Evolutionary conservation across 257 asterid genomes (phyloP).

Genomic region (Scutellaria barbata): DNA sequence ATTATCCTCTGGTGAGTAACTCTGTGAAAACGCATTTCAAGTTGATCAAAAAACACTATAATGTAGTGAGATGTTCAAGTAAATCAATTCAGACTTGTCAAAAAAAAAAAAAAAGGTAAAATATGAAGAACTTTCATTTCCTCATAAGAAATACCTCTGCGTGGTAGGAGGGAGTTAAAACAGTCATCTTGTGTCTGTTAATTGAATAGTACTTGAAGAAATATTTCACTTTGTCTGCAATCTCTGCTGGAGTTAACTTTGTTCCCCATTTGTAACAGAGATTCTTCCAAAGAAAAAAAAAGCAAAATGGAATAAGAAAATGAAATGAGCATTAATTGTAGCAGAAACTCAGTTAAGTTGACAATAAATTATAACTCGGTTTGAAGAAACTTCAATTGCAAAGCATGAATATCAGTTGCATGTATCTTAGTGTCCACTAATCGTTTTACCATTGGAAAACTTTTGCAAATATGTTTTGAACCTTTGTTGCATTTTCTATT

Average conservation of each 20-base stretch:
- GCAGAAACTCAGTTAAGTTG: constrained; percentile 1
- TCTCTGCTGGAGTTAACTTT: constrained; percentile 71
- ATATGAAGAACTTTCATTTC: background rate
- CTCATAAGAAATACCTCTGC: constrained; percentile 63
- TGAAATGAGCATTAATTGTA: background rate
- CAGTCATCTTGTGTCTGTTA: constrained; percentile 96
- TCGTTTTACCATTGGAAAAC: no score
- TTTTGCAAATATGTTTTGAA: background rate
- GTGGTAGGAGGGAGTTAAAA: constrained; percentile 89
- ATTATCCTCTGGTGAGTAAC: constrained; percentile 91
- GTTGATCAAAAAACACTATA: no score
- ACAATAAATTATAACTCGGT: background rate
- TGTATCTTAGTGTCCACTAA: background rate
- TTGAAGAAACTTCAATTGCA: background rate
- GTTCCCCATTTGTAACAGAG: constrained; percentile 93
- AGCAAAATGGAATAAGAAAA: background rate
- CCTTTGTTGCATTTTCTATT: no score
- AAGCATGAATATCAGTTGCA: background rate
- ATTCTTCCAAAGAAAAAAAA: constrained; percentile 55
- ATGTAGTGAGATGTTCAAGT: background rate
- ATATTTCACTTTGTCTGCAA: constrained; percentile 84
- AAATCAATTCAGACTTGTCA: background rate
- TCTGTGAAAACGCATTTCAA: constrained; percentile 41
- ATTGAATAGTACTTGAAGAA: constrained; percentile 92
- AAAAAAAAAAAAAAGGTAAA: background rate